Evolutionary conservation across 169 alveolate species (phyloP).

Genomic region (Eimeria brunetti): DNA sequence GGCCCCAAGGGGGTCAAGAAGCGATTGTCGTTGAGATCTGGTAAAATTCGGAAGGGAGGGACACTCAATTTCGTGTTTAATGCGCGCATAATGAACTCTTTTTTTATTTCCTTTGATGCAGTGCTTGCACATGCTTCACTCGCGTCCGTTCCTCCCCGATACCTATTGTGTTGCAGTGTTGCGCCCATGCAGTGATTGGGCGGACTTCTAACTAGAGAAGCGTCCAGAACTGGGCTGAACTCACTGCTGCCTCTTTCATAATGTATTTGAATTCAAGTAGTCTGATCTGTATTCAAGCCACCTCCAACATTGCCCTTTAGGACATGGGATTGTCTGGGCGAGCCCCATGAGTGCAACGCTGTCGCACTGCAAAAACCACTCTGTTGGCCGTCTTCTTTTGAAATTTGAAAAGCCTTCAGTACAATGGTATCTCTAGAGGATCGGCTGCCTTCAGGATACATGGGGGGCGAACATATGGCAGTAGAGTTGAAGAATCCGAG

Average conservation of each 20-base stretch:
- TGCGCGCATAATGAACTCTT: background rate
- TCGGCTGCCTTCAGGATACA: background rate
- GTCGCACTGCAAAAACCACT: background rate
- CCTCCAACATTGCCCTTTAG: background rate
- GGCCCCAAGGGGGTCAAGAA: slow-evolving; percentile 16
- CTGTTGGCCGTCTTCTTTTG: background rate
- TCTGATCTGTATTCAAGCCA: background rate
- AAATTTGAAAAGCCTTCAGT: background rate
- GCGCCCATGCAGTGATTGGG: background rate
- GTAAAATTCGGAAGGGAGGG: background rate
- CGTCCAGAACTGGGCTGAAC: background rate
- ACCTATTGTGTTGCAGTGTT: slow-evolving; percentile 9
- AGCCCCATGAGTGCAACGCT: slow-evolving; percentile 10
- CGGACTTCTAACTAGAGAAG: background rate
- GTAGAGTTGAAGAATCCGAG: background rate
- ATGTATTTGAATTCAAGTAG: background rate
- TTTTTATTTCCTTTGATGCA: background rate
- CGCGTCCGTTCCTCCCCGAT: background rate
- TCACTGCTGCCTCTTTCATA: background rate
- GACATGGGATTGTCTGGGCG: background rate
- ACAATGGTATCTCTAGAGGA: background rate
- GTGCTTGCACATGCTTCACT: background rate
- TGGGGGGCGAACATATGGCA: background rate
- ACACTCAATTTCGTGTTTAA: background rate
- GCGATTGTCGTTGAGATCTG: background rate